Base-by-base conservation (phyloP, 1,139 yeast genomes). In the Zygotorulaspora mrakii region DNA sequence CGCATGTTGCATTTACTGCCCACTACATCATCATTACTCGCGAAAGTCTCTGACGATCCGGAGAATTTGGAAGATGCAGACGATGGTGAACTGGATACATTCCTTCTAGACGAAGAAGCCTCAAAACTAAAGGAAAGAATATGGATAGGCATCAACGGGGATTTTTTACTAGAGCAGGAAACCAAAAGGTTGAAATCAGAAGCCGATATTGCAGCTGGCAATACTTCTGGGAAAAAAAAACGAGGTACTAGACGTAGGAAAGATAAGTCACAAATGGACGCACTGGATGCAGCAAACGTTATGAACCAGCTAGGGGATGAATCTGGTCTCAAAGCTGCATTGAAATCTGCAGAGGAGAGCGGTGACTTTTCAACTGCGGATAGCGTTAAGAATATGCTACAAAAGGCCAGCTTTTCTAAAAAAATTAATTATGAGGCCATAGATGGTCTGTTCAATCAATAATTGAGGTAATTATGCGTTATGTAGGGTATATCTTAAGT, bases 81-180 rank as follows among this genome's bases (percentile, higher is more conserved):
- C 51, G 96, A 88, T 56, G 84, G 77, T 14, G 95, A 88, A 54
- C 67, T 85, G 8, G 77, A 76, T 3, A 64, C 67, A 0, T 70
- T 79, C 31, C 58, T 85, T 35, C 67, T 91, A 40, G 73, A 76
- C 3, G 79, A 75, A 35, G 83, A 78, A 33, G 96, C 91, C 50
- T 73, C 78, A 9, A 65, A 69, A 41, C 57, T 79, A 54, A 89
- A 86, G 62, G 88, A 85, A 50, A 71, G 82, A 46, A 76, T 88
- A 4, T 91, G 98, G 97, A 77, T 84, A 42, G 88, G 94, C 1
- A 70, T 86, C 39, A 87, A 91, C 62, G 85, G 84, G 45, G 97
- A 89, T 23, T 94, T 79, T 55, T 68, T 91, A 43, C 64, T 87
- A 17, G 94, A 82, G 37, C 95, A 87, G 63, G 97, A 91, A 54